phyloP scores from a whole-genome alignment of 2,329 filamentous ascomycete genomes.

The Fonsecaea nubica region DNA sequence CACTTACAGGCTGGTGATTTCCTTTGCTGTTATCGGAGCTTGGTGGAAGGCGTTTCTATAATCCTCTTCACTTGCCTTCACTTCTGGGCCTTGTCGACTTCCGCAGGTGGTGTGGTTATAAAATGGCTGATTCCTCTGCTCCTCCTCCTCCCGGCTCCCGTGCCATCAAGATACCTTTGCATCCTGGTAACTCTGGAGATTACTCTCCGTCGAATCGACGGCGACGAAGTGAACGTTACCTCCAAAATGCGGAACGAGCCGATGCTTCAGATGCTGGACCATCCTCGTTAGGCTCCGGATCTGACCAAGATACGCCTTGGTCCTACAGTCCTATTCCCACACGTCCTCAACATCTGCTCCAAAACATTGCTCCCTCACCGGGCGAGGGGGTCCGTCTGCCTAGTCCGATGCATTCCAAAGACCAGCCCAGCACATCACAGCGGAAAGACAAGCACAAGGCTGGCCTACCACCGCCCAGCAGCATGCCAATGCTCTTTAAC shows the following conservation, averaged over 20 bases:
- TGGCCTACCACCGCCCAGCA: constrained; percentile 29
- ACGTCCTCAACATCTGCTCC: constrained; percentile 24
- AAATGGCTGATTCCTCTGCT: constrained; percentile 29
- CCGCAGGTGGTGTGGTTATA: constrained; percentile 3
- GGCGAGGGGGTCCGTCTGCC: constrained; percentile 21
- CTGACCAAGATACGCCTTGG: constrained; percentile 34
- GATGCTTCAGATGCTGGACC: constrained; percentile 36
- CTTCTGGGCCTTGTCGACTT: not conserved
- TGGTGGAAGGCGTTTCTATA: constrained; percentile 20
- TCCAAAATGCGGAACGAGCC: constrained; percentile 26
- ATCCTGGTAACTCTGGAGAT: constrained; percentile 21
- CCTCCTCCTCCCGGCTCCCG: constrained; percentile 34
- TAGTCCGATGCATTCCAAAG: constrained; percentile 5
- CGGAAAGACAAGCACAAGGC: constrained; percentile 39
- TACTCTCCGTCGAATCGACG: constrained; percentile 29
- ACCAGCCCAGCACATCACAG: constrained; percentile 22
- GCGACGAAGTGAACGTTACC: constrained; percentile 33
- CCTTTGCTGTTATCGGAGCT: constrained; percentile 12
- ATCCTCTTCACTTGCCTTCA: constrained; percentile 11
- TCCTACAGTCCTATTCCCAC: constrained; percentile 31
- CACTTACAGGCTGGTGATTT: constrained; percentile 5
- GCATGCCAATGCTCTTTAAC: constrained; percentile 28
- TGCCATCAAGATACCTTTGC: constrained; percentile 41
- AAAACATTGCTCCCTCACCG: constrained; percentile 30
- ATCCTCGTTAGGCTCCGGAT: constrained; percentile 36